These are phyloP conservation scores for Colletotrichum tanaceti DNA, from an alignment of 2,329 filamentous ascomycete species.

Conservation along the genomic window DNA sequence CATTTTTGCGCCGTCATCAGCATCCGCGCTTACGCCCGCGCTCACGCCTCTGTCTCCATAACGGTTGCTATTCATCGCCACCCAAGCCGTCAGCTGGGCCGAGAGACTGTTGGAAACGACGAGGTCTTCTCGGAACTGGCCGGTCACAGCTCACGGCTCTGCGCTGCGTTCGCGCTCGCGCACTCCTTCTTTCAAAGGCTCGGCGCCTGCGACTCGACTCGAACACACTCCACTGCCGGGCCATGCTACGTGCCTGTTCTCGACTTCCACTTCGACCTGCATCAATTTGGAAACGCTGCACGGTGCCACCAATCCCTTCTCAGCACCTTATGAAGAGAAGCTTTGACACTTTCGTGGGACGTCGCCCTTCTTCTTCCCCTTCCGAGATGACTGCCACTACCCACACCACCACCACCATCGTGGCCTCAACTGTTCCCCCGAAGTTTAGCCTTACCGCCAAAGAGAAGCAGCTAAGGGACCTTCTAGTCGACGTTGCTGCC, in stretches of 20 bases:
- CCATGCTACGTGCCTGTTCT: constrained; percentile 34
- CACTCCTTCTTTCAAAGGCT: neutral
- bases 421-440: constrained; percentile 14
- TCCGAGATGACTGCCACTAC: constrained; percentile 38
- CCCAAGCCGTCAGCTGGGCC: neutral
- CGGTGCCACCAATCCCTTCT: neutral
- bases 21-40: neutral
- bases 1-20: neutral
- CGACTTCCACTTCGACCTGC: constrained; percentile 11
- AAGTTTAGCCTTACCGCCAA: constrained; percentile 70
- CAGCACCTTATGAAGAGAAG: constrained; percentile 38
- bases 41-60: constrained; percentile 2
- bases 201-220: neutral
- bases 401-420: constrained; percentile 16
- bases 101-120: neutral
- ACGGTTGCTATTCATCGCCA: neutral
- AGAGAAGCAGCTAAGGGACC: constrained; percentile 77
- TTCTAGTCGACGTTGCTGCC: constrained; percentile 84
- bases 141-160: neutral
- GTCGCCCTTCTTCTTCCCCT: constrained; percentile 10
- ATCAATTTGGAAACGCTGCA: constrained; percentile 17
- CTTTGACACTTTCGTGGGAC: constrained; percentile 35
- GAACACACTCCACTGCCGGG: constrained; percentile 2
- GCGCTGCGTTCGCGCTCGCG: neutral
- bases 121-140: neutral